A percentile compares a stretch with the other conserved stretches of the same genome.
Conservation (phyloP, 106 monocot species). For the Dendrobium officinale region DNA sequence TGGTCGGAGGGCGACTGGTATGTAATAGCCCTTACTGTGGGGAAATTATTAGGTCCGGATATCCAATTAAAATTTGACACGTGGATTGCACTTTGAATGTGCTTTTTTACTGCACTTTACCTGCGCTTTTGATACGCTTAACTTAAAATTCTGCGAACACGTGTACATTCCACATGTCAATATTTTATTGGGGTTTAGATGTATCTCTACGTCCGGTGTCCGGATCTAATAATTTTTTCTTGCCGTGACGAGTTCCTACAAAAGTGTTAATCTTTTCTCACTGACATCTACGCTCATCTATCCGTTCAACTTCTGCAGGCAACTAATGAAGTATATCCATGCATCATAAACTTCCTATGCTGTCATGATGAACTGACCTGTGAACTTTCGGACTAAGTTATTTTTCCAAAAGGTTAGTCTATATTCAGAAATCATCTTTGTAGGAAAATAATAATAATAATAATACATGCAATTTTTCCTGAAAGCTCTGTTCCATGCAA, state of each 20-base stretch:
- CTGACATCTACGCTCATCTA: not conserved
- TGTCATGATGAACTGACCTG: constrained; percentile 27
- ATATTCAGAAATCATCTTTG: not conserved
- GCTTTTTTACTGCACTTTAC: too few relatives aligned
- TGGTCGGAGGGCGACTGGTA: constrained; percentile 88
- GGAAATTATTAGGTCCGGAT: too few relatives aligned
- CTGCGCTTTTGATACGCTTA: too few relatives aligned
- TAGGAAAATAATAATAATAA: not conserved
- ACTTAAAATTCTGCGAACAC: too few relatives aligned
- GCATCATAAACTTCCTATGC: constrained; percentile 57
- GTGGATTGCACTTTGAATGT: too few relatives aligned
- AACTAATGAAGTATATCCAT: constrained; percentile 58
- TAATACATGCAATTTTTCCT: too few relatives aligned
- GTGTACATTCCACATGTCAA: too few relatives aligned
- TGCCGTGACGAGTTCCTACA: too few relatives aligned
- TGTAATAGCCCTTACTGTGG: not conserved
- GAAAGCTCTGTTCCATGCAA: not conserved
- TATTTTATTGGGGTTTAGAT: too few relatives aligned
- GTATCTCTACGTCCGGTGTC: too few relatives aligned
- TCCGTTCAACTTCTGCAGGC: constrained; percentile 35
- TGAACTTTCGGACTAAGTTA: not conserved
- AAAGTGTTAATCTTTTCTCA: not conserved
- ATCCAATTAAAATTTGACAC: too few relatives aligned
- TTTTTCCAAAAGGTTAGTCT: not conserved
- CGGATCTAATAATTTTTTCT: not conserved